phyloP scores from a whole-genome alignment of 2,329 filamentous ascomycete species.

The Microcera coccophila region DNA sequence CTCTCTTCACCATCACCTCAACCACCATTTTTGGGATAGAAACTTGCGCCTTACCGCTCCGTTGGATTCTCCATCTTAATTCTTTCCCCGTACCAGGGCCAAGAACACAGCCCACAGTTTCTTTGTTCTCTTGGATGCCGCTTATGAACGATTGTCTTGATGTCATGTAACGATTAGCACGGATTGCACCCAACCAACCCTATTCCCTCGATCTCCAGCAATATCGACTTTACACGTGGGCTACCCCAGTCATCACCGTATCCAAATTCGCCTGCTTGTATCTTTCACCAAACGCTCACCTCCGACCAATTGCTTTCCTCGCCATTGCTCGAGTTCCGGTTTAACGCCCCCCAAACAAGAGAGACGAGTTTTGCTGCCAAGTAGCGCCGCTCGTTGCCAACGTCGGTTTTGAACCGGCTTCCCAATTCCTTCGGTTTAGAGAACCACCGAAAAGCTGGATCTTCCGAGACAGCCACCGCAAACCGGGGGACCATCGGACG shows the following conservation, averaged over 20 bases:
- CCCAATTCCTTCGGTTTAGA: slow-evolving; percentile 4
- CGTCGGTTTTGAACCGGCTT: slow-evolving; percentile 8
- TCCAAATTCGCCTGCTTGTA: slow-evolving; percentile 2
- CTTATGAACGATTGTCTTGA: slow-evolving; percentile 25
- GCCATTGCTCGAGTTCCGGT: slow-evolving; percentile 1
- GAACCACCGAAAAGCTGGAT: slow-evolving; percentile 85
- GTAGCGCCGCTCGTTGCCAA: slow-evolving; percentile 6
- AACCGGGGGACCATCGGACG: slow-evolving; percentile 71
- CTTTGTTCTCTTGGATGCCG: too few relatives aligned
- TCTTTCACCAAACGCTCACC: background rate
- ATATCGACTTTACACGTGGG: slow-evolving; percentile 3
- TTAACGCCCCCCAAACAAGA: slow-evolving; percentile 2
- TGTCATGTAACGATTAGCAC: slow-evolving; percentile 30
- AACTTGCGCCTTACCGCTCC: too few relatives aligned
- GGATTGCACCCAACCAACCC: slow-evolving; percentile 17
- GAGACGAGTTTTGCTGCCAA: slow-evolving; percentile 2
- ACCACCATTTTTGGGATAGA: too few relatives aligned
- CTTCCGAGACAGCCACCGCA: slow-evolving; percentile 82
- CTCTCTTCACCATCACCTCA: too few relatives aligned
- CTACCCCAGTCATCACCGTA: slow-evolving; percentile 5
- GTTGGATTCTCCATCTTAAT: too few relatives aligned
- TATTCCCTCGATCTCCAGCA: slow-evolving; percentile 5
- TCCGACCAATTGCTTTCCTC: slow-evolving; percentile 1
- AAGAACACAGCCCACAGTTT: too few relatives aligned
- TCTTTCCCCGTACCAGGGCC: too few relatives aligned